Evolutionary conservation across 371 early-diverging fungal species (phyloP), one percentile per base, ranked within the genome.

Genomic region (Mycotypha africana): DNA sequence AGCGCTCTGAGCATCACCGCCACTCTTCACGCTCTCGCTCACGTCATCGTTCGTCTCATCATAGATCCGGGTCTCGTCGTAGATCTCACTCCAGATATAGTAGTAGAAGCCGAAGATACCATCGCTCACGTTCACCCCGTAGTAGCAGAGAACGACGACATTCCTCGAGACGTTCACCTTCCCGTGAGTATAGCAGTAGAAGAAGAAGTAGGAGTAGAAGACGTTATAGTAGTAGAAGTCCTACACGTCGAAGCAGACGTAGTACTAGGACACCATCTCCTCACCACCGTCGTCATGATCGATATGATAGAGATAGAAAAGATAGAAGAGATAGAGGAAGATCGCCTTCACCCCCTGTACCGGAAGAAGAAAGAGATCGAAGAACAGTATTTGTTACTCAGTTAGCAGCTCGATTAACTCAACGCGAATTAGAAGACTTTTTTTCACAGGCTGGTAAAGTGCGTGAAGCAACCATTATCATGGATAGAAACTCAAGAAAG

Each of bases 331-430:
- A 64, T 47, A 46, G 68, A 26, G 64, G 73, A 26, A 58, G 86
- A 47, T 86, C 88, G 21, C 85, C 81, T 38, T 84, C 87, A 15
- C 87, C 88, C 11, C 77, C 75, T 15, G 72, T 85, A 21, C 79
- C 81, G 44, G 86, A 85, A 56, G 67, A 76, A 17, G 83, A 88
- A 48, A 83, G 96, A 35, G 95, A 95, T 54, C 65, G 85, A 65
- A 79, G 95, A 54, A 97, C 97, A 2, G 93, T 97, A 12, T 95
- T 95, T 71, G 89, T 92, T 14, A 90, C 82, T 78, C 96, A 97
- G 60, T 74, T 97, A 10, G 86, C 95, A 11, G 86, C 88, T 17
- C 82, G 90, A 20, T 69, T 92, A 33, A 80, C 81, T 33, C 62
- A 73, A 20, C 67, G 84, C 37, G 97, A 97, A 53, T 73, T 97